A percentile compares a stretch with the other conserved stretches of the same genome.
Evolutionary conservation across 495 filamentous ascomycete genomes (phyloP).

Genomic region (Tuber aestivum): DNA sequence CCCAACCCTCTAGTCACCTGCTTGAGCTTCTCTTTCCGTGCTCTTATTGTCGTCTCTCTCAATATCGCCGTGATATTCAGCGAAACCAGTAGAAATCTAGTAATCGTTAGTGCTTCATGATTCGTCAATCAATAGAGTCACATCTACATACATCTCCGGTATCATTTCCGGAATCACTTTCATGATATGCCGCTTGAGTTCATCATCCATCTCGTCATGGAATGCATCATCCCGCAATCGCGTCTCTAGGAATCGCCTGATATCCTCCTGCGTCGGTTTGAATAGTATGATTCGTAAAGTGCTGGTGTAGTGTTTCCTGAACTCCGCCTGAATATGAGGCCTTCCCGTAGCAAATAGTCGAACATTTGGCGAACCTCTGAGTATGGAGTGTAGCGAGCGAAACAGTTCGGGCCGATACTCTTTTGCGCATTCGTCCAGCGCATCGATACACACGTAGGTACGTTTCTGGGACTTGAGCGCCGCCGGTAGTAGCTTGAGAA

Average conservation of each 20-base stretch:
- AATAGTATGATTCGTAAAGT: too few species aligned
- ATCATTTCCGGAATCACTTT: too few species aligned
- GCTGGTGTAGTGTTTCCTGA: too few species aligned
- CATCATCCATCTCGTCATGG: too few species aligned
- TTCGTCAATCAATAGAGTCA: too few species aligned
- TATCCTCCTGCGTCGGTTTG: too few species aligned
- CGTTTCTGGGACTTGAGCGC: background rate
- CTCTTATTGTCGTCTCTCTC: background rate
- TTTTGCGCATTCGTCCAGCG: background rate
- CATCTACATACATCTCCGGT: too few species aligned
- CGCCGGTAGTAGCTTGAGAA: background rate
- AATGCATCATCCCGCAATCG: too few species aligned
- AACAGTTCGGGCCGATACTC: too few species aligned
- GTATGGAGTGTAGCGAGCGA: too few species aligned
- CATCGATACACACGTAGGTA: background rate
- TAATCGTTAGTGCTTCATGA: background rate
- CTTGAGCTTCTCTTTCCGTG: background rate
- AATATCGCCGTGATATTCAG: background rate
- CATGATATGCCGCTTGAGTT: too few species aligned
- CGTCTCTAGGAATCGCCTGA: too few species aligned
- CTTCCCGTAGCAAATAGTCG: background rate
- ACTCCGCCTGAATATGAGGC: background rate
- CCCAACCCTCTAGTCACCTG: background rate
- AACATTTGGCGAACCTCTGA: background rate
- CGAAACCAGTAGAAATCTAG: background rate